Conservation (phyloP, 108 stramenopile genomes). For the Skeletonema tropicum region DNA sequence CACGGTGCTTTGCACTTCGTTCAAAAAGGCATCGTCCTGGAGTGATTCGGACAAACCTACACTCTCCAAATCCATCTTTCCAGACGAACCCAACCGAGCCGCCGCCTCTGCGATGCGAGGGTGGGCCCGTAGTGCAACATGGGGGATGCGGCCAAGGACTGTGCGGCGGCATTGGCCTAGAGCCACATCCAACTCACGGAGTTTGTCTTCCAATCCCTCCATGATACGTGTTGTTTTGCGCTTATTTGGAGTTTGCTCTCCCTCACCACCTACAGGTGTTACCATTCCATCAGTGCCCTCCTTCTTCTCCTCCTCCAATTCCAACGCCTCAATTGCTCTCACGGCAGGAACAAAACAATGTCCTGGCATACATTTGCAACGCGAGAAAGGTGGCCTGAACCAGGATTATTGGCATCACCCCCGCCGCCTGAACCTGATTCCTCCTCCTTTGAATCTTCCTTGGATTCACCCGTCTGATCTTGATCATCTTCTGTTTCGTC, state of each 20-base stretch:
- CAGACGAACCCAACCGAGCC: background rate
- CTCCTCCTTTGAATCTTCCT: conserved; percentile 12
- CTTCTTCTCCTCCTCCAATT: conserved; percentile 31
- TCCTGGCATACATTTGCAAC: conserved; percentile 74
- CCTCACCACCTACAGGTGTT: conserved; percentile 8
- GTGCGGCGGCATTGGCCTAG: conserved; percentile 72
- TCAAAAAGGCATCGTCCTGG: conserved; percentile 75
- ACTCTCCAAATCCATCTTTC: conserved; percentile 60
- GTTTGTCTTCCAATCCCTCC: conserved; percentile 66
- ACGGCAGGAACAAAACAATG: conserved; percentile 84
- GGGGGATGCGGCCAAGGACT: conserved; percentile 57
- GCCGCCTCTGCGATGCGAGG: conserved; percentile 44
- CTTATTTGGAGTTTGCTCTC: conserved; percentile 9
- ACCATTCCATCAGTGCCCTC: conserved; percentile 2
- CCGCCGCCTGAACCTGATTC: background rate
- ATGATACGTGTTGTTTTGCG: conserved; percentile 43
- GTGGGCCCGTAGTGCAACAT: conserved; percentile 58
- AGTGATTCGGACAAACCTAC: conserved; percentile 60
- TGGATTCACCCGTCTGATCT: conserved; percentile 8
- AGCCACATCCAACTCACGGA: conserved; percentile 80
- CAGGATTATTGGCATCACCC: conserved; percentile 11
- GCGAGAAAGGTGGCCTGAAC: conserved; percentile 50
- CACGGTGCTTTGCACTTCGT: conserved; percentile 72
- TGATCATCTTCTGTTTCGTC: conserved; percentile 28
- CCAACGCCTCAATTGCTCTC: conserved; percentile 44